Conservation (phyloP, 169 alveolate genomes). For the Plasmodium billcollinsi region DNA sequence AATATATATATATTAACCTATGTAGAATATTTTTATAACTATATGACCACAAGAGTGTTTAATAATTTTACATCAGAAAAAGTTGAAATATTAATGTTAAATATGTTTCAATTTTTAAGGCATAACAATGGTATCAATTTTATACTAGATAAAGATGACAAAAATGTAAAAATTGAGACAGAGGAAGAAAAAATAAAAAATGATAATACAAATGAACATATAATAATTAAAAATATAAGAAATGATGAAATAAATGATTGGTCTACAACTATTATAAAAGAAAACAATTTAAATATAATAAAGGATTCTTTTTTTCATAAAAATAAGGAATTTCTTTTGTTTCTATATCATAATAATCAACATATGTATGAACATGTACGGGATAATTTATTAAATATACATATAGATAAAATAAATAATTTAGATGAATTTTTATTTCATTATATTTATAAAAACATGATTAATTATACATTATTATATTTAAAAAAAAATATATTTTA, state of each 20-base stretch:
- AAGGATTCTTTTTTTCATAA: conserved; percentile 14
- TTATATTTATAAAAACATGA: conserved; percentile 44
- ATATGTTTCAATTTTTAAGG: conserved; percentile 8
- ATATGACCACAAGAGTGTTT: background rate
- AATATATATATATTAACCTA: conserved; percentile 49
- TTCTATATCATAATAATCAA: conserved; percentile 24
- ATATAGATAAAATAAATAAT: conserved; percentile 10
- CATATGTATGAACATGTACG: conserved; percentile 53
- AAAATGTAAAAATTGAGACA: no score
- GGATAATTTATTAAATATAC: conserved; percentile 14
- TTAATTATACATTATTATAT: conserved; percentile 27
- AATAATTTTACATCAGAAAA: conserved; percentile 15
- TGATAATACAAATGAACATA: no score
- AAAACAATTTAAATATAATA: background rate
- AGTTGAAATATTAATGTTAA: conserved; percentile 8
- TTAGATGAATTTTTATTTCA: conserved; percentile 44
- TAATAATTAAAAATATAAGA: background rate
- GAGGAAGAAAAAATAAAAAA: no score
- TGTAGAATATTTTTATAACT: conserved; percentile 31
- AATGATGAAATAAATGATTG: background rate
- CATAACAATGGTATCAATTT: background rate
- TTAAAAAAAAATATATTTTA: conserved; percentile 25
- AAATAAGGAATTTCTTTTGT: conserved; percentile 13
- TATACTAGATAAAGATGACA: no score
- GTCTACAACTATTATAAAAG: background rate